Base-by-base conservation (phyloP, 2,329 filamentous ascomycete genomes). In the Apiospora aurea region DNA sequence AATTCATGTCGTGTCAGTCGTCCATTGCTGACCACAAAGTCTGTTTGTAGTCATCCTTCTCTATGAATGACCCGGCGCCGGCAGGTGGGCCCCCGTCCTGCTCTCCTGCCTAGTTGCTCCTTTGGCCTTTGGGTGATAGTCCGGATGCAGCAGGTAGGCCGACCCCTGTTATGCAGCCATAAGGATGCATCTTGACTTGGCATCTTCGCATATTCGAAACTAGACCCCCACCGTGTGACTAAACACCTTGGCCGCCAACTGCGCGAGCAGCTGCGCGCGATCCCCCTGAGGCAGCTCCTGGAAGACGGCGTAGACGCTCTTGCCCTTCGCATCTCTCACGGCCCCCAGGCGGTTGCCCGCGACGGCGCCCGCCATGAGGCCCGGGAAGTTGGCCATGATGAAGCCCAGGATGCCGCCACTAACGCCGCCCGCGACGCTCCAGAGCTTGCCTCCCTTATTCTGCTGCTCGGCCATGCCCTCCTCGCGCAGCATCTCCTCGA, bases 301-400 rank as follows among this genome's bases (percentile, higher is more conserved):
- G 81, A 96, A 98, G 21, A 98, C 96, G 41, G 91, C 87, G 82
- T 97, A 98, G 7, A 99, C 96, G 79, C 94, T 97, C 91, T 98
- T 98, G 29, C 95, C 95, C 83, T 91, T 95, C 44, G 93, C 91
- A 83, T 99, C 96, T 71, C 96, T 87, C 26, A 99, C 90, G 8
- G 94, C 94, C 0, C 96, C 96, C n/a, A 98, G 83, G 69, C 95
- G 85, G 83, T 98, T 98, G 14, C 96, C 96, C 0, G 95, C 96
- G 2, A 98, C 95, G 2, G 94, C 94, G 2, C 96, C 96, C 0
- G 96, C 96, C 49, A 98, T 82, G 78, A 96, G 88, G 0, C 96
- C 96, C 0, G 96, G 94, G 68, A 98, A 90, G 80, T 98, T 98
- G 41, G 92, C 96, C 38, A 98, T 89, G 76, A 99, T 99, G 82